A percentile compares a stretch with the other conserved stretches of the same genome.
phyloP scores from a whole-genome alignment of 768 basidiomycete genomes.

The Tremella fuciformis region DNA sequence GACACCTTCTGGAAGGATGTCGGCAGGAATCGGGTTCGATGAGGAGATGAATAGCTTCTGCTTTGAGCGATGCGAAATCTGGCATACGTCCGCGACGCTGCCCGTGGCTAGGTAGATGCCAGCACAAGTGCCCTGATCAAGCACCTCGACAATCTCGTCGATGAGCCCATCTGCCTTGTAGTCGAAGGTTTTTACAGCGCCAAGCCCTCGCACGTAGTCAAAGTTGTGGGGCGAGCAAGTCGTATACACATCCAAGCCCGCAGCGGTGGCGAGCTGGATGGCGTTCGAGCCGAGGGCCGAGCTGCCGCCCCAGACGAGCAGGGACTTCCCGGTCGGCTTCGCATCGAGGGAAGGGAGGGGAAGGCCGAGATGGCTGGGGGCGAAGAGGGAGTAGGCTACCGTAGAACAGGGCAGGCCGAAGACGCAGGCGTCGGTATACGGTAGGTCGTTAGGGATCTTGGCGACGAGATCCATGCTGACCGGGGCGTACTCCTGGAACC shows the following conservation, averaged over 20 bases:
- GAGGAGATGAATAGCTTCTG: no score
- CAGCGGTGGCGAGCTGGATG: neutral
- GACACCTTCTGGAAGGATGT: no score
- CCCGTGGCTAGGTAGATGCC: no score
- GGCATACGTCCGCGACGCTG: no score
- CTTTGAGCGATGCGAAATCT: no score
- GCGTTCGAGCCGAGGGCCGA: neutral
- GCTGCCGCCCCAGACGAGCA: neutral
- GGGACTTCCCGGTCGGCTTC: neutral
- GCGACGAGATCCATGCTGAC: neutral
- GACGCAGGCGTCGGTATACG: neutral
- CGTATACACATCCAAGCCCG: neutral
- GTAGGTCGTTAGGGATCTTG: neutral
- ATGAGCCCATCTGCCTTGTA: neutral
- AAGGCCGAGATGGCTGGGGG: neutral
- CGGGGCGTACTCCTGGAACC: neutral
- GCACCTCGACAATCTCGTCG: no score
- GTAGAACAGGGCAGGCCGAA: neutral
- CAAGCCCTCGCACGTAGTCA: neutral
- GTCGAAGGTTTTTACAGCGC: neutral
- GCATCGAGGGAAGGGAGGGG: neutral
- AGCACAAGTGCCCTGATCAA: no score
- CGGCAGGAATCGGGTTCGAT: no score
- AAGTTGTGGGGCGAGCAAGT: neutral
- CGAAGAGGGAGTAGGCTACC: neutral